Evolutionary conservation across 1,284 basidiomycete genomes (phyloP).

Genomic region (Cutaneotrichosporon curvatum): DNA sequence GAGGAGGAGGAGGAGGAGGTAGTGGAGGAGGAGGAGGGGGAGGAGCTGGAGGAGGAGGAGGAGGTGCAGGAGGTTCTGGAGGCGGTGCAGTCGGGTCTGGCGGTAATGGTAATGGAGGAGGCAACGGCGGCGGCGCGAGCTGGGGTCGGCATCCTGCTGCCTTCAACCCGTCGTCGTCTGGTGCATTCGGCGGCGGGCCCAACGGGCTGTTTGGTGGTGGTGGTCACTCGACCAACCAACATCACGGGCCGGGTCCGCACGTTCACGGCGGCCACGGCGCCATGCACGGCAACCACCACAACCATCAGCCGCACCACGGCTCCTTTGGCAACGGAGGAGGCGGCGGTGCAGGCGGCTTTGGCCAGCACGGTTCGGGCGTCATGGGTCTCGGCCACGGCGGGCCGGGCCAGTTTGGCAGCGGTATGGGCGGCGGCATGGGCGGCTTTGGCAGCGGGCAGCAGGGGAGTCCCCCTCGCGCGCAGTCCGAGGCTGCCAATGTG

Average conservation of each 20-base stretch:
- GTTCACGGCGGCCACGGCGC: conserved; percentile 15
- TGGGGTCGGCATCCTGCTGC: conserved; percentile 21
- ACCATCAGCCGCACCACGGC: conserved; percentile 23
- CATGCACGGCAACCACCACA: conserved; percentile 16
- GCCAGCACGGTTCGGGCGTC: conserved; percentile 20
- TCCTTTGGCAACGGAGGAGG: conserved; percentile 23
- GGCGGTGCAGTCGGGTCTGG: neutral
- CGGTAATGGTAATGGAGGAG: conserved; percentile 12
- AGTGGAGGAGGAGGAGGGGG: conserved; percentile 17
- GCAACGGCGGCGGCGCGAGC: conserved; percentile 14
- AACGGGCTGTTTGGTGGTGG: conserved; percentile 15
- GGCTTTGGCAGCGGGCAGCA: conserved; percentile 16
- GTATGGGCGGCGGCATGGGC: conserved; percentile 23
- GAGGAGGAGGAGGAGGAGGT: conserved; percentile 4
- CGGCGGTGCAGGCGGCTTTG: conserved; percentile 17
- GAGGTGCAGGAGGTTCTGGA: conserved; percentile 11
- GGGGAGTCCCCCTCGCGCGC: conserved; percentile 34
- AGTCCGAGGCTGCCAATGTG: conserved; percentile 23
- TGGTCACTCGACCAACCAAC: conserved; percentile 11
- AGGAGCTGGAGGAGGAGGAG: conserved; percentile 12
- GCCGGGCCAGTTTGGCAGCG: conserved; percentile 19
- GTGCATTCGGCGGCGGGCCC: conserved; percentile 14
- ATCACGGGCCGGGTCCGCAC: conserved; percentile 11
- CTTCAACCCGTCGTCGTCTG: conserved; percentile 17
- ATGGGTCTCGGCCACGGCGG: conserved; percentile 16